Conservation (phyloP, 2,329 filamentous ascomycete species). For the Blumeria hordei region DNA sequence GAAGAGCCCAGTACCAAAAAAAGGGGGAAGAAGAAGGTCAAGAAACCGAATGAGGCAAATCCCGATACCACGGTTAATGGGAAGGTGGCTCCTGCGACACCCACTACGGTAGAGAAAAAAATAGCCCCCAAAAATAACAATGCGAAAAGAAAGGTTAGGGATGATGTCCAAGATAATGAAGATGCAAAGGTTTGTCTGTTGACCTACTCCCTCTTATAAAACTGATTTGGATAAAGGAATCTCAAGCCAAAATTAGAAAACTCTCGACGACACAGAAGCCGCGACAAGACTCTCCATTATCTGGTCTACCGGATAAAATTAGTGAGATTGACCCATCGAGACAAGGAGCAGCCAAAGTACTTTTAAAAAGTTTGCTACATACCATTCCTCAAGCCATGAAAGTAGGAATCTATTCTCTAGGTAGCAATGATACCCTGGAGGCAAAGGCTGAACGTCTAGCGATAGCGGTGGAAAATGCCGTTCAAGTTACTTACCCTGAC, state of each 20-base stretch:
- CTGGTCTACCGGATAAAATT: constrained; percentile 26
- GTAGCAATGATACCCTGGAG: constrained; percentile 37
- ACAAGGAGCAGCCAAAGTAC: constrained; percentile 40
- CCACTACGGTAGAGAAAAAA: constrained; percentile 17
- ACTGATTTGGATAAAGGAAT: constrained; percentile 15
- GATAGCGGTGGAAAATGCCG: constrained; percentile 55
- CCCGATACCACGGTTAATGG: constrained; percentile 21
- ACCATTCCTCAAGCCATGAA: constrained; percentile 44
- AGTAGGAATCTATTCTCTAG: constrained; percentile 34
- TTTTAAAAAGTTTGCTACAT: constrained; percentile 44
- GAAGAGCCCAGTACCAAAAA: constrained; percentile 21
- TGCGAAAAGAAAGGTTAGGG: constrained; percentile 32
- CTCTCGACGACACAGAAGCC: constrained; percentile 23
- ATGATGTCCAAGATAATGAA: constrained; percentile 27
- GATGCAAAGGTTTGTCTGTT: constrained; percentile 22
- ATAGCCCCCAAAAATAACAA: constrained; percentile 15
- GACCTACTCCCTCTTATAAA: neutral
- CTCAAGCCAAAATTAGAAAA: constrained; percentile 26
- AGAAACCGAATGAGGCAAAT: constrained; percentile 37
- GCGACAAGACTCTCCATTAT: constrained; percentile 13
- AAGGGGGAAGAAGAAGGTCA: constrained; percentile 34
- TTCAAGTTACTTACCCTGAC: constrained; percentile 29
- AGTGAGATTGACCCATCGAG: constrained; percentile 35
- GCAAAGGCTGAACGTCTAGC: constrained; percentile 45
- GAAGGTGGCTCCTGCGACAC: constrained; percentile 11